Conservation (phyloP, 1,139 yeast genomes). For the Hyphopichia wangnamkhiaoensis region DNA sequence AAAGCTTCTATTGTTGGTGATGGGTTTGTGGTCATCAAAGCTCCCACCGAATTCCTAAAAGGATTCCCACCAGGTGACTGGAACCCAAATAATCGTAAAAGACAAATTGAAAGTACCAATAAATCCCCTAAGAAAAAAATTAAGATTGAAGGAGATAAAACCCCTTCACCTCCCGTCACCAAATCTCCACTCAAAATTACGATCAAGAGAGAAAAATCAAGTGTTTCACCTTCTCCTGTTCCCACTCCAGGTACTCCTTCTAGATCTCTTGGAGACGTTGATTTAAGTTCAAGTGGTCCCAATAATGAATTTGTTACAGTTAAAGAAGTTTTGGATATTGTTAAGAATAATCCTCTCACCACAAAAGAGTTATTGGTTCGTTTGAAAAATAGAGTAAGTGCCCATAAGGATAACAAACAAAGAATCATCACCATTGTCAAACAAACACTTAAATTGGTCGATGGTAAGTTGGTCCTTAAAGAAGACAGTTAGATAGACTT, state of each 20-base stretch:
- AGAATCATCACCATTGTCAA: constrained; percentile 69
- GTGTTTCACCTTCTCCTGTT: constrained; percentile 15
- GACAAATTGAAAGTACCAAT: constrained; percentile 23
- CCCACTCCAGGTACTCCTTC: constrained; percentile 8
- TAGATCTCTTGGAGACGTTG: constrained; percentile 13
- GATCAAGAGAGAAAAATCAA: constrained; percentile 12
- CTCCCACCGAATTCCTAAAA: constrained; percentile 59
- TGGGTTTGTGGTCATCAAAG: constrained; percentile 68
- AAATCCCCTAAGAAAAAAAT: constrained; percentile 42
- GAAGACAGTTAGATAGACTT: constrained; percentile 20
- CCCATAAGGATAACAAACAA: constrained; percentile 68
- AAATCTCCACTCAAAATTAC: constrained; percentile 6
- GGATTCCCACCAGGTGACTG: constrained; percentile 81
- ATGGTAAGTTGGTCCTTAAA: constrained; percentile 65
- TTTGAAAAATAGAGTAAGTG: constrained; percentile 63
- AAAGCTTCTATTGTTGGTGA: constrained; percentile 54
- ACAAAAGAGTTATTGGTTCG: constrained; percentile 65
- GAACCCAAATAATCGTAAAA: constrained; percentile 66
- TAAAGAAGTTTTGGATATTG: constrained; percentile 67
- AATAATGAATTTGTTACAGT: constrained; percentile 57
- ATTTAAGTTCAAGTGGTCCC: constrained; percentile 42
- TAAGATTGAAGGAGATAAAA: constrained; percentile 28
- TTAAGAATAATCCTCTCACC: constrained; percentile 62
- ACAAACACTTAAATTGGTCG: constrained; percentile 65
- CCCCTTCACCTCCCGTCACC: constrained; percentile 15